Conservation (phyloP, 2,329 filamentous ascomycete genomes). For the Cercospora berteroae region DNA sequence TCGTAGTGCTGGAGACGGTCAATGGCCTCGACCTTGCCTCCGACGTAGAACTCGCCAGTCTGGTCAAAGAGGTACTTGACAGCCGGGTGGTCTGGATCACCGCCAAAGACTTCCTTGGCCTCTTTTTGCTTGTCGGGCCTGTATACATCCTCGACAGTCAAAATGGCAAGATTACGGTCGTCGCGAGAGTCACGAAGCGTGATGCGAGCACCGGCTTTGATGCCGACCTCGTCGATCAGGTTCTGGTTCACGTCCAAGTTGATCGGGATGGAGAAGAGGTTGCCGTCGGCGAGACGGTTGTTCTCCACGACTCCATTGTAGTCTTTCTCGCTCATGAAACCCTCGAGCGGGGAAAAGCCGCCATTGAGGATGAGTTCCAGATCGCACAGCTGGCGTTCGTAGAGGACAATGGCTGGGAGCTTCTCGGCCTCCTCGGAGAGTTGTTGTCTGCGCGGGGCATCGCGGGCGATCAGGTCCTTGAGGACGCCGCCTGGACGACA, state of each 20-base stretch:
- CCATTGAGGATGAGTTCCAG: slow-evolving; percentile 95
- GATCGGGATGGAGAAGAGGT: slow-evolving; percentile 95
- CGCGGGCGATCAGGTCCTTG: slow-evolving; percentile 95
- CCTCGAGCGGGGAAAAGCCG: slow-evolving; percentile 96
- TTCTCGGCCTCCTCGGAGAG: slow-evolving; percentile 80
- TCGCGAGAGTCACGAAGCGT: slow-evolving; percentile 94
- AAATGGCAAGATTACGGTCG: slow-evolving; percentile 91
- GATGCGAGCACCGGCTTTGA: slow-evolving; percentile 78
- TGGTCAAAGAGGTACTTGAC: slow-evolving; percentile 83
- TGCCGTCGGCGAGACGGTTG: slow-evolving; percentile 80
- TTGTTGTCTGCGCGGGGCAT: slow-evolving; percentile 77
- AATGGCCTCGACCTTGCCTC: slow-evolving; percentile 92
- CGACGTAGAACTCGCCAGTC: slow-evolving; percentile 85
- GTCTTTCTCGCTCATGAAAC: slow-evolving; percentile 96
- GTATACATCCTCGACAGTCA: slow-evolving; percentile 95
- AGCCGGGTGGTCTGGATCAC: slow-evolving; percentile 82
- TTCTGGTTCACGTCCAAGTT: slow-evolving; percentile 79
- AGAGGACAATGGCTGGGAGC: slow-evolving; percentile 79
- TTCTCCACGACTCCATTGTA: slow-evolving; percentile 91
- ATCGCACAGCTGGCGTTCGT: slow-evolving; percentile 95
- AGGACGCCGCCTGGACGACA: slow-evolving; percentile 72
- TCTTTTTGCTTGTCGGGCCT: slow-evolving; percentile 88
- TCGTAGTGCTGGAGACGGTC: slow-evolving; percentile 98
- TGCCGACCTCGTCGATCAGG: slow-evolving; percentile 68
- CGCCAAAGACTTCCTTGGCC: slow-evolving; percentile 91